These are phyloP conservation scores for Volvox reticuliferus DNA, from an alignment of 139 green algal species.

Conservation along the genomic window DNA sequence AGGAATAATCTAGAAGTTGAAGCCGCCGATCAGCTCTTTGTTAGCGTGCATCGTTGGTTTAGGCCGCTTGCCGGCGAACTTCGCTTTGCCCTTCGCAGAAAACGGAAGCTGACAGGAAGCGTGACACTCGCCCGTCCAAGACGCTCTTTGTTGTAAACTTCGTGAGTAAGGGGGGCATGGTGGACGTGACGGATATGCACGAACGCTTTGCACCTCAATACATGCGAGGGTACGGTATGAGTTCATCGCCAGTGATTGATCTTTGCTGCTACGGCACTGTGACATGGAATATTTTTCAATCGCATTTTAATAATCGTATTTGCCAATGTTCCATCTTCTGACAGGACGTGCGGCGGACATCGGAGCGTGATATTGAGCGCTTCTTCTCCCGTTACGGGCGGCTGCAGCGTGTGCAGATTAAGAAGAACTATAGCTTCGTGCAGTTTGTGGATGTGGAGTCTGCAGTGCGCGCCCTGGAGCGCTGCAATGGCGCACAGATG, in stretches of 20 bases:
- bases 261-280: too few relatives aligned
- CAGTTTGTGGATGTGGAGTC: slow-evolving; percentile 76
- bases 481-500: slow-evolving; percentile 63
- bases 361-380: slow-evolving; percentile 77
- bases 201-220: too few relatives aligned
- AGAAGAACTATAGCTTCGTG: slow-evolving; percentile 82
- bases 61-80: neutral
- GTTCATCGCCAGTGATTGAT: too few relatives aligned
- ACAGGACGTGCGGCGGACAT: slow-evolving; percentile 66
- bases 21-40: too few relatives aligned
- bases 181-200: neutral
- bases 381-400: slow-evolving; percentile 75
- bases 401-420: slow-evolving; percentile 75
- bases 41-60: too few relatives aligned
- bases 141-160: slow-evolving; percentile 90
- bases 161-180: neutral
- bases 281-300: too few relatives aligned
- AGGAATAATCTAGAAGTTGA: too few relatives aligned
- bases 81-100: slow-evolving; percentile 17
- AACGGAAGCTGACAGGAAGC: slow-evolving; percentile 42
- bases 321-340: neutral
- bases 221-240: too few relatives aligned
- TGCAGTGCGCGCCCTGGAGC: slow-evolving; percentile 69
- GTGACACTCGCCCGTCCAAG: slow-evolving; percentile 62
- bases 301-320: too few relatives aligned